Evolutionary conservation across 2,329 filamentous ascomycete species (phyloP).

Genomic region (Chrysosporium queenslandicum): DNA sequence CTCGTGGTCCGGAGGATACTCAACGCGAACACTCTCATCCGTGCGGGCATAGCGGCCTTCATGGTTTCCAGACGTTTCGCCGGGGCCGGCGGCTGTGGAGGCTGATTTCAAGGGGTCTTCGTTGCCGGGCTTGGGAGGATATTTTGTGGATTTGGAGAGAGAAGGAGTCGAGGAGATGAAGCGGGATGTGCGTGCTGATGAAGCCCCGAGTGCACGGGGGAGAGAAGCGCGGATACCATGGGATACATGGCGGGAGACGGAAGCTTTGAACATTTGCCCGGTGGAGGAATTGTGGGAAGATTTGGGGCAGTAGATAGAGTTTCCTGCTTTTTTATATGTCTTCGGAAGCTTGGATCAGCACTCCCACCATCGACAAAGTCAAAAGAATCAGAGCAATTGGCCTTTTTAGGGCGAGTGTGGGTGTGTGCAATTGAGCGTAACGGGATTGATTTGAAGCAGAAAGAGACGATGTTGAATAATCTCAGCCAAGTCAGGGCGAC

Average conservation of each 20-base stretch:
- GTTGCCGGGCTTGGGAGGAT: not conserved
- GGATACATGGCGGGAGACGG: conserved; percentile 6
- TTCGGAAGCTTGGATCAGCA: not conserved
- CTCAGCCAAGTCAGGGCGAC: not conserved
- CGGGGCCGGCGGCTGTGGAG: not conserved
- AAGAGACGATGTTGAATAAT: not conserved
- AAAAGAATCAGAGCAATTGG: too few relatives aligned
- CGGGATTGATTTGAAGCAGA: not conserved
- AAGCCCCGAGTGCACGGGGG: not conserved
- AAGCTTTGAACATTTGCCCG: conserved; percentile 12
- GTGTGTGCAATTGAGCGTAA: not conserved
- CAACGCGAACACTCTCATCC: conserved; percentile 64
- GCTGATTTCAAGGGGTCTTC: conserved; percentile 5
- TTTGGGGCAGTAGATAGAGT: not conserved
- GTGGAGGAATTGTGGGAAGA: not conserved
- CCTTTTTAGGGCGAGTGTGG: not conserved
- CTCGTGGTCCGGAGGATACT: conserved; percentile 65
- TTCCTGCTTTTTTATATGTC: not conserved
- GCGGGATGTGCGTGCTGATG: conserved; percentile 15
- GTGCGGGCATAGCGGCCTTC: conserved; percentile 68
- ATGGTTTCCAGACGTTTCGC: conserved; percentile 27
- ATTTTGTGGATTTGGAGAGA: conserved; percentile 21
- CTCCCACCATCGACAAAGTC: not conserved
- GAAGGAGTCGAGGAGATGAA: conserved; percentile 25
- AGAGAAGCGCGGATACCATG: not conserved